Percentiles rank a stretch among this genome's conserved stretches.
These are phyloP conservation scores for Pseudogymnoascus destructans DNA, from an alignment of 2,329 filamentous ascomycete genomes.

Conservation along the genomic window DNA sequence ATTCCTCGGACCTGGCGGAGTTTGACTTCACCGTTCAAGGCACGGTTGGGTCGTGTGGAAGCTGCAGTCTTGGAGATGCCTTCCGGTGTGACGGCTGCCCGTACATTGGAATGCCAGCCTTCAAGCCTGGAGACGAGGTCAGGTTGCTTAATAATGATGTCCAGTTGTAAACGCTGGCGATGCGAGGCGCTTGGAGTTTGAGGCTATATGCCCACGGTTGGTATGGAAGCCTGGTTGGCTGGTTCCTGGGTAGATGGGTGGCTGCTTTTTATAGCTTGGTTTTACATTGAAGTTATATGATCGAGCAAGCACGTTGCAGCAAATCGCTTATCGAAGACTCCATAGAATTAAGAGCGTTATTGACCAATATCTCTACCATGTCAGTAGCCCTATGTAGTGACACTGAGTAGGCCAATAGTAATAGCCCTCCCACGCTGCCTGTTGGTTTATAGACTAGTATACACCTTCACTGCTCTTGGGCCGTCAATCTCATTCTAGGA, in stretches of 20 bases:
- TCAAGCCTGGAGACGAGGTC: conserved; percentile 95
- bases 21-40: conserved; percentile 96
- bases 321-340: background rate
- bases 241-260: background rate
- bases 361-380: background rate
- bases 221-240: conserved; percentile 6
- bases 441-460: background rate
- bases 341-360: background rate
- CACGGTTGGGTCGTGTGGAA: conserved; percentile 89
- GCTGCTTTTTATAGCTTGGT: background rate
- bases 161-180: conserved; percentile 49
- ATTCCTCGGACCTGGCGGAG: conserved; percentile 68
- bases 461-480: background rate
- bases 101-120: conserved; percentile 84
- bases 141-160: conserved; percentile 73
- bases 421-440: background rate
- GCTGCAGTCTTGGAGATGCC: conserved; percentile 86
- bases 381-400: background rate
- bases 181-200: conserved; percentile 3
- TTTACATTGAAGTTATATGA: background rate
- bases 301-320: background rate
- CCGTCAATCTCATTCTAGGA: background rate
- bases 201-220: background rate
- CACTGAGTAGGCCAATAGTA: background rate
- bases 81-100: conserved; percentile 67